Evolutionary conservation across 2,329 filamentous ascomycete genomes (phyloP).

Genomic region (Nannizziopsis arthrosporioides): DNA sequence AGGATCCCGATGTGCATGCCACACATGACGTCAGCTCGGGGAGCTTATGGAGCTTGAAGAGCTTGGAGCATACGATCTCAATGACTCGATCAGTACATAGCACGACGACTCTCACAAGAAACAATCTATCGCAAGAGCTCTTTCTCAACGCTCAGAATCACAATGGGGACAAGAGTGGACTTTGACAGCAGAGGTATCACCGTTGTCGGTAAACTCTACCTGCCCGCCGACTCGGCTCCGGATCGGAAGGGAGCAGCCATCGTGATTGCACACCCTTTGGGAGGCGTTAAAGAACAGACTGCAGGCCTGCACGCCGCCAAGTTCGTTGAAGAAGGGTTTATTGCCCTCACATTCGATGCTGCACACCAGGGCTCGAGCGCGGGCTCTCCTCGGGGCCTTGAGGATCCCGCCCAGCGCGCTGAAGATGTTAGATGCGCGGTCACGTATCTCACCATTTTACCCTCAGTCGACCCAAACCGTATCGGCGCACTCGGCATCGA

Average conservation of each 20-base stretch:
- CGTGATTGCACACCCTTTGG: slow-evolving; percentile 13
- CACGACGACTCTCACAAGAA: too few relatives aligned
- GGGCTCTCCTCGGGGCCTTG: slow-evolving; percentile 29
- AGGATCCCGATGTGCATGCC: too few relatives aligned
- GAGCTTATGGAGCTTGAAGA: too few relatives aligned
- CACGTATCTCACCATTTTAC: slow-evolving; percentile 20
- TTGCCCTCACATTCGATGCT: slow-evolving; percentile 28
- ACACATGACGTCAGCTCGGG: too few relatives aligned
- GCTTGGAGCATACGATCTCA: too few relatives aligned
- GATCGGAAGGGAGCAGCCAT: background rate
- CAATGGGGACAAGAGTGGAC: too few relatives aligned
- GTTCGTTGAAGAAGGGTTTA: slow-evolving; percentile 26
- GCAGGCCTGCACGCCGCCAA: slow-evolving; percentile 24
- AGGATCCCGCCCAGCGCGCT: slow-evolving; percentile 29
- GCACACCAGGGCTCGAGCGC: slow-evolving; percentile 30
- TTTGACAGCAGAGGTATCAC: too few relatives aligned
- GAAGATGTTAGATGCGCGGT: slow-evolving; percentile 30
- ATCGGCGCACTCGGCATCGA: slow-evolving; percentile 34
- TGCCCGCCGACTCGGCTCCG: background rate
- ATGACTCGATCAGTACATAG: too few relatives aligned
- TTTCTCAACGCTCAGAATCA: too few relatives aligned
- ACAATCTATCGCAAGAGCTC: too few relatives aligned
- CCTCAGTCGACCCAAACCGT: slow-evolving; percentile 23
- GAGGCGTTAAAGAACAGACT: slow-evolving; percentile 32
- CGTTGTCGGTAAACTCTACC: too few relatives aligned